A percentile compares a stretch with the other conserved stretches of the same genome.
Conservation (phyloP, 176 grass and related monocot genomes). For the Pontederia paniculata region DNA sequence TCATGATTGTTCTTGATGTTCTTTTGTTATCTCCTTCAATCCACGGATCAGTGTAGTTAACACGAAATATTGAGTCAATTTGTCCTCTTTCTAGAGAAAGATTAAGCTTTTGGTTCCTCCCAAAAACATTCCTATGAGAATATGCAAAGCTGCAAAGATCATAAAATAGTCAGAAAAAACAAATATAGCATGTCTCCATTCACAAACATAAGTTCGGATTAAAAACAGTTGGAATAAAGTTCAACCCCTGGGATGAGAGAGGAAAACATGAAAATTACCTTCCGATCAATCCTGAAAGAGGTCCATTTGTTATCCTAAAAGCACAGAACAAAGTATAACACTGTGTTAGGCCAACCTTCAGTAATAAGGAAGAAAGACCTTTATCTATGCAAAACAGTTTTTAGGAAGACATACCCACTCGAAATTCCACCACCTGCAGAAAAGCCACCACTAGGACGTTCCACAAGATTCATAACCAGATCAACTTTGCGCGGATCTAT, state of each 20-base stretch:
- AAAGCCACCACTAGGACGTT: conserved; percentile 93
- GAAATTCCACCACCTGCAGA: conserved; percentile 98
- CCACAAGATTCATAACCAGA: conserved; percentile 98
- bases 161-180: conserved; percentile 6
- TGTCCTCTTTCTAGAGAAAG: conserved; percentile 87
- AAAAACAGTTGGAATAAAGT: background rate
- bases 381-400: background rate
- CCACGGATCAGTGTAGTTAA: conserved; percentile 95
- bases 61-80: conserved; percentile 80
- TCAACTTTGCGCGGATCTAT: conserved; percentile 91
- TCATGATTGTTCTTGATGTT: conserved; percentile 68
- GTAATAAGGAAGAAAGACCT: background rate
- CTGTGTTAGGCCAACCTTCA: background rate
- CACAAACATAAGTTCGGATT: background rate
- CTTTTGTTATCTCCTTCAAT: conserved; percentile 93
- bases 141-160: conserved; percentile 71
- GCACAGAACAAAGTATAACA: conserved; percentile 18
- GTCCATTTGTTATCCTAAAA: conserved; percentile 90
- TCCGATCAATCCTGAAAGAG: conserved; percentile 95
- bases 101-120: conserved; percentile 89
- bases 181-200: background rate
- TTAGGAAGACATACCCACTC: conserved; percentile 61
- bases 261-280: conserved; percentile 32
- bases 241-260: background rate
- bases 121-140: conserved; percentile 90